Percentiles rank a stretch among this genome's conserved stretches.
Evolutionary conservation across 345 rosid genomes (phyloP).

Genomic region (Geranium rotundifolium): DNA sequence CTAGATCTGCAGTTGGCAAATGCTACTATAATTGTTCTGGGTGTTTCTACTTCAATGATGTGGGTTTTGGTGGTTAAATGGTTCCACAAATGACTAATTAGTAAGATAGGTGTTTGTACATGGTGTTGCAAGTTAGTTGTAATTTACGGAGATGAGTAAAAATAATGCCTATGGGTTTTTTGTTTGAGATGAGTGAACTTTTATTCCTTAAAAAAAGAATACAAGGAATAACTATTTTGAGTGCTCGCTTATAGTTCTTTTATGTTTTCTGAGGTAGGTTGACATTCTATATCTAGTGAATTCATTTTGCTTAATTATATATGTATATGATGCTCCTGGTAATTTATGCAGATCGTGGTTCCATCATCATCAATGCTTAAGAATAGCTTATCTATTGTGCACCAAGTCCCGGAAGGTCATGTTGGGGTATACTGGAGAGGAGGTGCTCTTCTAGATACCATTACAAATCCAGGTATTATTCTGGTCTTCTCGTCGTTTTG

Average conservation of each 20-base stretch:
- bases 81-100: neutral
- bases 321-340: constrained; percentile 1
- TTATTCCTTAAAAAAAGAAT: neutral
- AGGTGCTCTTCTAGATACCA: constrained; percentile 60
- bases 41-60: neutral
- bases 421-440: constrained; percentile 96
- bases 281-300: neutral
- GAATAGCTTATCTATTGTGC: constrained; percentile 41
- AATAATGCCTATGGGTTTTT: neutral
- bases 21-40: neutral
- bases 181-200: neutral
- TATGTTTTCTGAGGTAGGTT: neutral
- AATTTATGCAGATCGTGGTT: constrained; percentile 33
- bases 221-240: neutral
- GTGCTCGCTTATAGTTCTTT: neutral
- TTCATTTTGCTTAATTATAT: neutral
- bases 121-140: neutral
- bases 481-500: neutral
- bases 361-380: constrained; percentile 23
- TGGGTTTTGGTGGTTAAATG: neutral
- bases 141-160: neutral
- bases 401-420: constrained; percentile 92
- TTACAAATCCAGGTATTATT: constrained; percentile 59
- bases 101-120: too few relatives aligned
- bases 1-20: neutral